A percentile compares a stretch with the other conserved stretches of the same genome.
phyloP scores from a whole-genome alignment of 371 early-diverging fungal species.

The Actinomortierella wolfii region DNA sequence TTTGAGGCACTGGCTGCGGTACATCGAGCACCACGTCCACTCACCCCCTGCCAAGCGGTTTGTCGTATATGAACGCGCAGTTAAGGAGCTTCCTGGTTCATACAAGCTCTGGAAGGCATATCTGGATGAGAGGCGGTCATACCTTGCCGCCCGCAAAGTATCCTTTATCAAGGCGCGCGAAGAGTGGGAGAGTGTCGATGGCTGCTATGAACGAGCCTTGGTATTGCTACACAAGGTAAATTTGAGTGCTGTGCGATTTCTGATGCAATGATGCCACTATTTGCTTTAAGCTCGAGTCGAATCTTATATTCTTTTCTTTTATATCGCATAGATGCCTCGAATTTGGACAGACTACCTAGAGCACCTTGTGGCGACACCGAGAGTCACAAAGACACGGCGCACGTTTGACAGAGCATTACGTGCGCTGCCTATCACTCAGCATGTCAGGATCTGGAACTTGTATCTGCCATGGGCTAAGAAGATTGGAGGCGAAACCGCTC shows the following conservation, averaged over 20 bases:
- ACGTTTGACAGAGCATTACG: constrained; percentile 91
- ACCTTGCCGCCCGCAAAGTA: constrained; percentile 53
- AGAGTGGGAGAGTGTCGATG: constrained; percentile 70
- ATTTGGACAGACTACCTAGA: constrained; percentile 81
- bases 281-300: not conserved
- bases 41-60: constrained; percentile 55
- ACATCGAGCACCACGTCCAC: constrained; percentile 83
- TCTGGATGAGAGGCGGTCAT: constrained; percentile 71
- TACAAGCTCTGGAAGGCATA: constrained; percentile 96
- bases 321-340: constrained; percentile 70
- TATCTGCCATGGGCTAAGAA: constrained; percentile 82
- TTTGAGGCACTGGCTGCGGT: constrained; percentile 87
- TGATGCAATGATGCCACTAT: not conserved
- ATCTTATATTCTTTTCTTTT: constrained; percentile 8
- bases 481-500: constrained; percentile 84
- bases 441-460: constrained; percentile 85
- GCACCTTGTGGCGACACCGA: constrained; percentile 74
- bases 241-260: not conserved
- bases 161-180: constrained; percentile 51
- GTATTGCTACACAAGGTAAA: constrained; percentile 87
- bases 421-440: constrained; percentile 94
- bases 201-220: constrained; percentile 85
- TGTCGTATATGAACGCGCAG: constrained; percentile 87
- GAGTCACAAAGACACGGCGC: constrained; percentile 76
- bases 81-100: constrained; percentile 87